Conservation (phyloP, 371 early-diverging fungal genomes). For the Mortierella sp. region DNA sequence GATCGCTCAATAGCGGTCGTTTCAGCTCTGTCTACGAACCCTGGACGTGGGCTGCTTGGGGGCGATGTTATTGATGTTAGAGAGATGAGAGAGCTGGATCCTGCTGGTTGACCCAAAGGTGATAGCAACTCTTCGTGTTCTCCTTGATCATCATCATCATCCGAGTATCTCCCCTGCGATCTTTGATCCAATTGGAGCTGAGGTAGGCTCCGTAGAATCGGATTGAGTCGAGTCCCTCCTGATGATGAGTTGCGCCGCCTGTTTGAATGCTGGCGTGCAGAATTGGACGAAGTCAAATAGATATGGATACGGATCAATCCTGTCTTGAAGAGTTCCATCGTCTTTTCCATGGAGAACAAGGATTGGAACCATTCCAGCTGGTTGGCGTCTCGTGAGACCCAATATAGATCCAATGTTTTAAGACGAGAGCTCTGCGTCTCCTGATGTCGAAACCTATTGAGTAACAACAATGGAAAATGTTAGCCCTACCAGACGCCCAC, state of each 20-base stretch:
- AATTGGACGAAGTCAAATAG: slow-evolving; percentile 34
- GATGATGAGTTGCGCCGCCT: slow-evolving; percentile 9
- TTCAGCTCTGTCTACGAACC: slow-evolving; percentile 26
- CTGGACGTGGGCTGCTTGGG: background rate
- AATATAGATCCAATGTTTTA: slow-evolving; percentile 46
- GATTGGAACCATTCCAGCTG: slow-evolving; percentile 52
- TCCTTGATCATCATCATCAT: slow-evolving; percentile 42
- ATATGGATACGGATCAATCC: slow-evolving; percentile 53
- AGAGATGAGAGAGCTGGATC: slow-evolving; percentile 34
- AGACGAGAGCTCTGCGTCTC: slow-evolving; percentile 49
- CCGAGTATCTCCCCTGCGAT: slow-evolving; percentile 25
- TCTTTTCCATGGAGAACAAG: slow-evolving; percentile 53
- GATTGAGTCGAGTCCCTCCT: background rate
- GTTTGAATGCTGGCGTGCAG: background rate
- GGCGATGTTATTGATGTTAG: slow-evolving; percentile 22
- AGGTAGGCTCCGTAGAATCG: background rate
- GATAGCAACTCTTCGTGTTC: slow-evolving; percentile 43
- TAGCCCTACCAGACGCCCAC: slow-evolving; percentile 23
- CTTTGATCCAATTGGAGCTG: background rate
- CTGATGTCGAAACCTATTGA: slow-evolving; percentile 59
- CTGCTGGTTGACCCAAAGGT: slow-evolving; percentile 17
- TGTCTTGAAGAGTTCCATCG: slow-evolving; percentile 49
- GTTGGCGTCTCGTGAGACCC: slow-evolving; percentile 49
- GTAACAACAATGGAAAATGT: slow-evolving; percentile 51
- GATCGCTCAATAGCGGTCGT: slow-evolving; percentile 38